Base-by-base conservation (phyloP, 2,329 filamentous ascomycete species). In the Paramyrothecium roridum region DNA sequence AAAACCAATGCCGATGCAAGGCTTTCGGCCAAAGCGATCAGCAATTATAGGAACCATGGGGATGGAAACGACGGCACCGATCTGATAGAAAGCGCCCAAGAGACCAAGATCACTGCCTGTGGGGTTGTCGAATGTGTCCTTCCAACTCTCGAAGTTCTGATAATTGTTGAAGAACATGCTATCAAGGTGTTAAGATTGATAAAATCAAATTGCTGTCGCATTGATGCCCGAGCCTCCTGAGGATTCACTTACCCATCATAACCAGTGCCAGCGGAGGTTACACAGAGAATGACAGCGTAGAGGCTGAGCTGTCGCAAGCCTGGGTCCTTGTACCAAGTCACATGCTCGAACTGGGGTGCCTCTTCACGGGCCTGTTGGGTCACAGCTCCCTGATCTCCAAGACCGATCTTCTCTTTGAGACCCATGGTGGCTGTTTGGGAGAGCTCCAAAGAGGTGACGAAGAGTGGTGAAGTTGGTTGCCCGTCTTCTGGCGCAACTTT, bases 211-310 rank as follows among this genome's bases (percentile, higher is more conserved):
- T 17, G 13, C 11, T 8, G 8, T 21, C 8, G 17, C n/a, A n/a
- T 16, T 8, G 20, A 48, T 21, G 46, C 46, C 17, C 13, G 2
- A 48, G 21, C 21, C 13, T 48, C 46, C 12, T 8, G 2, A 16
- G 20, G 7, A 6, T 21, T 22, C 8, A 40, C 49, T 51, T 21
- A 51, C 49, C 49, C 82, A 69, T 87, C 83, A 64, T 84, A 86
- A 53, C 83, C 82, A 8, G 82, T 85, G 30, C 82, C 85, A 45
- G 83, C 83, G 33, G 83, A 85, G 13, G 81, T 82, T 54, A 85
- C 72, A 67, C 83, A 81, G 54, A 87, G 73, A 56, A 85, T 76
- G 17, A 76, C 68, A 56, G 74, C 75, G 65, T 78, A 76, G 52
- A 75, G 74, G 63, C 85, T 85, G 12, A 85, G 76, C 65, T 76